Base-by-base conservation (phyloP, 371 early-diverging fungal genomes). In the Funneliformis caledonium region DNA sequence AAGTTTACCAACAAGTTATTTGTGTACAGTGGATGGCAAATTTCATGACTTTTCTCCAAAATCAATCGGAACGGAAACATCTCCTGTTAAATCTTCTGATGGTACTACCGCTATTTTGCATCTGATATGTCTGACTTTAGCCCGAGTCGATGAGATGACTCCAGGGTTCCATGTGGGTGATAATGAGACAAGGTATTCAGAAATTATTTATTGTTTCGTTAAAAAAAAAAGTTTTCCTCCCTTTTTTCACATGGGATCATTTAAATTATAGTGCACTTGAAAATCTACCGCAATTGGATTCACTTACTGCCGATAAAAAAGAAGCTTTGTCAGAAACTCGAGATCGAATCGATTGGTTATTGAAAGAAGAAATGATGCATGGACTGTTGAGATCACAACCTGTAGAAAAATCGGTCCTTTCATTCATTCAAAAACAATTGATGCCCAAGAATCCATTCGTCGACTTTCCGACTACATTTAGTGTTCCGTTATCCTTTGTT, bases 351-450 rank as follows among this genome's bases (percentile, higher is more conserved):
- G 89, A 90, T 2, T 89, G 89, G 90, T 82, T 94, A 0, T 87
- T 94, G 60, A 92, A 93, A 59, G 93, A 94, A 78, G 94, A 94
- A 84, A 89, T 94, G 14, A 91, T 95, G 89, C 91, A 93, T 79
- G 90, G 91, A 1, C 81, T 95, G 9, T 83, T 95, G 62, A 87
- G 89, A 19, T 85, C 91, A 26, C 84, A 88, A 0, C 91, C 91
- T 1, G 84, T 92, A 0, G 88, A 89, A 0, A 82, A 86, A 47
- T 84, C 87, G 11, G 89, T 92, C 0, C 81, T 94, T 26, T 85
- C 86, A 8, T 90, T 90, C 78, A 88, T 94, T 31, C 91, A 92
- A 82, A 83, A 87, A 2, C 91, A 91, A 62, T 81, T 93, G 47
- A 88, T 88, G 82, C 88, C 90, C 65, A 92, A 91, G 80, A 89